Conservation (phyloP, 495 filamentous ascomycete genomes). For the Aeminium ludgeri region DNA sequence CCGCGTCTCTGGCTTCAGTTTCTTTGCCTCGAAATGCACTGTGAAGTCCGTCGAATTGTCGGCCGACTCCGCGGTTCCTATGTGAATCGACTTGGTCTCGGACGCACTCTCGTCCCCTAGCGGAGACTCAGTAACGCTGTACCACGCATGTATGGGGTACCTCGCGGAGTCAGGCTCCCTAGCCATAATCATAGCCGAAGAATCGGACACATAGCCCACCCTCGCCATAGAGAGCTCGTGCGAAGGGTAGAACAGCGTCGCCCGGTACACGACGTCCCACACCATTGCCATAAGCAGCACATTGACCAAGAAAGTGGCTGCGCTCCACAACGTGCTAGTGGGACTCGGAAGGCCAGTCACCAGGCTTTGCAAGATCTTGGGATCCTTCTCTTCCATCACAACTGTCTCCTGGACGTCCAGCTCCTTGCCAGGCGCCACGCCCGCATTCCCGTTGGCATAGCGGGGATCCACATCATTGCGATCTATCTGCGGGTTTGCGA, state of each 20-base stretch:
- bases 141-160: constrained; percentile 56
- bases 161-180: constrained; percentile 63
- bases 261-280: constrained; percentile 58
- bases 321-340: constrained; percentile 39
- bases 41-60: constrained; percentile 72
- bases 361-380: constrained; percentile 37
- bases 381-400: constrained; percentile 22
- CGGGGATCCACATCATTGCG: constrained; percentile 4
- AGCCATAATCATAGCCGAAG: constrained; percentile 62
- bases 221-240: constrained; percentile 69
- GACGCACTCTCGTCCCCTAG: constrained; percentile 27
- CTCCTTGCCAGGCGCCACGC: constrained; percentile 19
- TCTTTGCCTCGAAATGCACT: constrained; percentile 37
- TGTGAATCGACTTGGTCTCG: constrained; percentile 45
- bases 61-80: constrained; percentile 44
- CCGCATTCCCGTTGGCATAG: constrained; percentile 15
- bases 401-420: constrained; percentile 28
- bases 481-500: constrained; percentile 21
- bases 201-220: constrained; percentile 70
- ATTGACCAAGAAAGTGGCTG: constrained; percentile 56
- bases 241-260: constrained; percentile 44
- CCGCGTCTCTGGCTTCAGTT: constrained; percentile 41
- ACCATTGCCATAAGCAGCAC: constrained; percentile 43
- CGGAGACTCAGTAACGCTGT: constrained; percentile 28
- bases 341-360: constrained; percentile 63